Evolutionary conservation across 1,284 basidiomycete species (phyloP).

Genomic region (Neonothopanus nambi): DNA sequence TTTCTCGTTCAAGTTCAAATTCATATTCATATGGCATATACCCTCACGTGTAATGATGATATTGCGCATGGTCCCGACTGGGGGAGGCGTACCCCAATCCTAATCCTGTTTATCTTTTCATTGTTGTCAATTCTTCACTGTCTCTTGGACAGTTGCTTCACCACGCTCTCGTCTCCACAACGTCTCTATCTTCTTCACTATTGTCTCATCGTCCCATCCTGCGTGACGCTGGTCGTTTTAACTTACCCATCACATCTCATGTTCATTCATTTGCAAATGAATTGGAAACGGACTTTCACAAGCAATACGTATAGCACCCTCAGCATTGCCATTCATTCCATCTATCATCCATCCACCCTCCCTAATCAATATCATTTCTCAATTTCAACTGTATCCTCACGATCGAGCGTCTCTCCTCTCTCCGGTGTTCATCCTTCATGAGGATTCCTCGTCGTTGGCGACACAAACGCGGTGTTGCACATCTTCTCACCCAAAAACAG

Average conservation of each 20-base stretch:
- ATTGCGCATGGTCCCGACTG: conserved; percentile 9
- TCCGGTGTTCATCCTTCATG: background rate
- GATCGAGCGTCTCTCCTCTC: background rate
- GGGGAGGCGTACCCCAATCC: conserved; percentile 6
- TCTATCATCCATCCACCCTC: no score
- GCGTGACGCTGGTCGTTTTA: conserved; percentile 15
- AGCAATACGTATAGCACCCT: background rate
- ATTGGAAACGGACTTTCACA: conserved; percentile 5
- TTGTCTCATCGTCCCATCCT: conserved; percentile 9
- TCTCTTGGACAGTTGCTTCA: background rate
- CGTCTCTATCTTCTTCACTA: background rate
- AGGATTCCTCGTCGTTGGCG: no score
- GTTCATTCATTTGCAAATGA: conserved; percentile 6
- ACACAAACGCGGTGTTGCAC: no score
- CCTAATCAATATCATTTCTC: no score
- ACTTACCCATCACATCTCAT: conserved; percentile 14
- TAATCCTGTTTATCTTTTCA: conserved; percentile 12
- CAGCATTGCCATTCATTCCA: background rate
- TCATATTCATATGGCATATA: conserved; percentile 14
- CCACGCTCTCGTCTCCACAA: background rate
- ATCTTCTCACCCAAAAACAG: no score
- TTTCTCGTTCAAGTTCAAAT: conserved; percentile 2
- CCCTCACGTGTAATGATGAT: conserved; percentile 17
- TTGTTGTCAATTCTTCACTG: conserved; percentile 11
- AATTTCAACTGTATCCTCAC: no score